phyloP scores from a whole-genome alignment of 1,139 yeast species.

The Sugiyamaella novakii region DNA sequence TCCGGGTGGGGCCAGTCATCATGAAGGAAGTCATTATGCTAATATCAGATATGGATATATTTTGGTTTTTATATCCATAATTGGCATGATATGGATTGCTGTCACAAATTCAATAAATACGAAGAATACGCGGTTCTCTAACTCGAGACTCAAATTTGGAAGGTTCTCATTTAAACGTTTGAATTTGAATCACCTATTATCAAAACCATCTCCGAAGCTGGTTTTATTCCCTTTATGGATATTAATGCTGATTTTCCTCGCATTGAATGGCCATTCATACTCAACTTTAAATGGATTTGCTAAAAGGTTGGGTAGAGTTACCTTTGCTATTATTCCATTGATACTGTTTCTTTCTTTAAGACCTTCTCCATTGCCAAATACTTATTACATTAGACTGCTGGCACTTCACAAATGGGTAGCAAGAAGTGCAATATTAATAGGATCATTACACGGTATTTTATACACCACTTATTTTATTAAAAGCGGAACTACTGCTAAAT shows the following conservation, averaged over 20 bases:
- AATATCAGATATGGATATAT: constrained; percentile 55
- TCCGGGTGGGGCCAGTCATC: too few species aligned
- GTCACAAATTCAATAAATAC: constrained; percentile 4
- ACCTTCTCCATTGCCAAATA: constrained; percentile 59
- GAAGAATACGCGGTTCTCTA: not conserved
- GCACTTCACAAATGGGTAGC: constrained; percentile 81
- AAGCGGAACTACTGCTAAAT: constrained; percentile 38
- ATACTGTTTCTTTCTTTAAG: constrained; percentile 61
- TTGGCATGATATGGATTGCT: constrained; percentile 33
- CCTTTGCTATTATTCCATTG: constrained; percentile 67
- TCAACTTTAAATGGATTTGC: constrained; percentile 30
- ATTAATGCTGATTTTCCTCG: not conserved
- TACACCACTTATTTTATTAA: constrained; percentile 52
- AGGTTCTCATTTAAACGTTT: constrained; percentile 23
- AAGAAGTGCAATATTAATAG: constrained; percentile 57
- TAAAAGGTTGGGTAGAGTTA: constrained; percentile 54
- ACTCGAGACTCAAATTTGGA: not conserved
- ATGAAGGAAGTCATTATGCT: constrained; percentile 38
- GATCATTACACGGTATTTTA: constrained; percentile 60
- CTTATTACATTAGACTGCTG: constrained; percentile 58
- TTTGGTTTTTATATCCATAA: constrained; percentile 44
- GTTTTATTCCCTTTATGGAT: constrained; percentile 44
- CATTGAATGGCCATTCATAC: not conserved
- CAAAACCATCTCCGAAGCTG: constrained; percentile 37
- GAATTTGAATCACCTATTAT: constrained; percentile 21